Conservation (phyloP, 495 filamentous ascomycete species). For the Xanthoparmelia taractica region DNA sequence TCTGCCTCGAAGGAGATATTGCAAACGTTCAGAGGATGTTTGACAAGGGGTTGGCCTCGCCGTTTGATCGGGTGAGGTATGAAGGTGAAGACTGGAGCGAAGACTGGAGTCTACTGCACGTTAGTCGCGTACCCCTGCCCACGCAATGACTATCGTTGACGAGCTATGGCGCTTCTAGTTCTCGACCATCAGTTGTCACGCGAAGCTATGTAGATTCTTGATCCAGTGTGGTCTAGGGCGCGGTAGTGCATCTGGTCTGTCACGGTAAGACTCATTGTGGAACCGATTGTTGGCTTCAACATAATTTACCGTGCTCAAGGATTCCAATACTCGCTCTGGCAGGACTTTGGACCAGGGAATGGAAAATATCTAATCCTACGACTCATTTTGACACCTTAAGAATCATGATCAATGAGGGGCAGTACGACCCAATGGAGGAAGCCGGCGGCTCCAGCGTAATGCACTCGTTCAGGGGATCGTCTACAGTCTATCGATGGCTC, state of each 20-base stretch:
- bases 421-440: neutral
- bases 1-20: conserved; percentile 23
- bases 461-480: neutral
- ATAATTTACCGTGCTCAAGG: neutral
- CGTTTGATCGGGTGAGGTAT: conserved; percentile 13
- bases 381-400: neutral
- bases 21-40: conserved; percentile 18
- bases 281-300: neutral
- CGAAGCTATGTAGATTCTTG: neutral
- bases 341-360: neutral
- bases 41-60: conserved; percentile 21
- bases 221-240: neutral
- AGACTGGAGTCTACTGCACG: neutral
- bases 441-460: neutral
- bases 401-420: neutral
- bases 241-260: neutral
- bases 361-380: neutral
- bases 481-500: neutral
- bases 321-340: neutral
- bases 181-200: neutral
- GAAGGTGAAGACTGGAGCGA: neutral
- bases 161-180: neutral
- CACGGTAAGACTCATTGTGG: neutral
- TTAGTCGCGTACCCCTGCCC: neutral
- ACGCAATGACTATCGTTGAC: neutral